phyloP scores from a whole-genome alignment of 202 grass and related monocot genomes.

The Carex sylvatica region DNA sequence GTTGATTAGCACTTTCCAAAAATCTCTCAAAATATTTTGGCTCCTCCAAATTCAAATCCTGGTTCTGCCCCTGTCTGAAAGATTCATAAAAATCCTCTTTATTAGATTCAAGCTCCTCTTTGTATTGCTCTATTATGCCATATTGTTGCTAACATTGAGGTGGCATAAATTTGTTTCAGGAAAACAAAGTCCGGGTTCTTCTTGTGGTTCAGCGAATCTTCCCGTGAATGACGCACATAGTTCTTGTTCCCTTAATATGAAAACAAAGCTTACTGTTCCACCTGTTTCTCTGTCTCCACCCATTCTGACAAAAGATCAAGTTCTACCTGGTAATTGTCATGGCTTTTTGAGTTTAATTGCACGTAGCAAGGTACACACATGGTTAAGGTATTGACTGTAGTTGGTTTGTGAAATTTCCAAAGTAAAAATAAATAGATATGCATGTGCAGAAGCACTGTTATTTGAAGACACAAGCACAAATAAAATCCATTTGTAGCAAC shows the following conservation, averaged over 20 bases:
- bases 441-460: neutral
- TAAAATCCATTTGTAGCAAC: neutral
- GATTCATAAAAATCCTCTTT: neutral
- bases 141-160: neutral
- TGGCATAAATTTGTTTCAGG: neutral
- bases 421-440: neutral
- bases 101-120: neutral
- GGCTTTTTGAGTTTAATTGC: neutral
- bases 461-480: neutral
- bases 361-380: neutral
- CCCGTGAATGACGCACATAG: neutral
- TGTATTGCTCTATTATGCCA: neutral
- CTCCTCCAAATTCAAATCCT: no score
- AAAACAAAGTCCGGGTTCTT: constrained; percentile 10
- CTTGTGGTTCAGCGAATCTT: neutral
- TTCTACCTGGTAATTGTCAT: constrained; percentile 17
- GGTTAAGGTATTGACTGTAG: neutral
- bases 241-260: constrained; percentile 12
- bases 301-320: neutral
- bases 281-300: constrained; percentile 3
- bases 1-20: no score
- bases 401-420: neutral
- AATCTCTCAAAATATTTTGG: no score
- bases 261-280: neutral
- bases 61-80: neutral